phyloP scores from a whole-genome alignment of 2,329 filamentous ascomycete species.

The Akanthomyces dipterigenus region DNA sequence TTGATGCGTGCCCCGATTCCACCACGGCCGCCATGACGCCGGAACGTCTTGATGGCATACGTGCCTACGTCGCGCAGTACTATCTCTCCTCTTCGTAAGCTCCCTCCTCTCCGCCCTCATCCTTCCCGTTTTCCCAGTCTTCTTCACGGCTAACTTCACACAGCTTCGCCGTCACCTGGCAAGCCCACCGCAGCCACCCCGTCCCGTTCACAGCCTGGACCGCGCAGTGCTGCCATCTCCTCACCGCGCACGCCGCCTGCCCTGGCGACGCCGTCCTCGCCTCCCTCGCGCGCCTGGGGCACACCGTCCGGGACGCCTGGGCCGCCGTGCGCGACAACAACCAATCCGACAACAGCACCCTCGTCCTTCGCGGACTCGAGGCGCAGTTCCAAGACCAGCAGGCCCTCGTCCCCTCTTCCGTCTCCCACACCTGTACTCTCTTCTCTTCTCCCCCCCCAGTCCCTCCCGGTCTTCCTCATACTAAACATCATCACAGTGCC shows the following conservation, averaged over 20 bases:
- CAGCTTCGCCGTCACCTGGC: conserved; percentile 35
- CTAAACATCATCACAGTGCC: conserved; percentile 18
- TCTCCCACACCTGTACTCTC: conserved; percentile 21
- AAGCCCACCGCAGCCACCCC: conserved; percentile 23
- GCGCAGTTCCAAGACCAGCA: conserved; percentile 38
- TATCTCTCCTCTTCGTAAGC: conserved; percentile 6
- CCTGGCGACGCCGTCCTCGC: conserved; percentile 36
- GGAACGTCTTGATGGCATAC: conserved; percentile 34
- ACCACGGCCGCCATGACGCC: conserved; percentile 9
- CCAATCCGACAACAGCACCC: conserved; percentile 29
- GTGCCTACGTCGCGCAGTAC: conserved; percentile 29
- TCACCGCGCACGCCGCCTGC: conserved; percentile 30
- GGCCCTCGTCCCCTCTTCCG: conserved; percentile 26
- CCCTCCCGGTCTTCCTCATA: neutral
- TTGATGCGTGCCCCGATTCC: conserved; percentile 24
- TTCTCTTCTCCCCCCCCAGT: neutral
- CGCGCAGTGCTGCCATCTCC: conserved; percentile 35
- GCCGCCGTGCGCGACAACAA: conserved; percentile 23
- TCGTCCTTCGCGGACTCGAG: conserved; percentile 43
- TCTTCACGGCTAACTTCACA: conserved; percentile 19
- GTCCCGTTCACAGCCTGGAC: conserved; percentile 36
- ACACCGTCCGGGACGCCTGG: conserved; percentile 32
- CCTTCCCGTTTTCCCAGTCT: too few species aligned
- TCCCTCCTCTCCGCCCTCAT: neutral
- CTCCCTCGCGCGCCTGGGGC: conserved; percentile 37